A percentile compares a stretch with the other conserved stretches of the same genome.
Evolutionary conservation across 2,329 filamentous ascomycete species (phyloP).

Genomic region (Neonectria ditissima): DNA sequence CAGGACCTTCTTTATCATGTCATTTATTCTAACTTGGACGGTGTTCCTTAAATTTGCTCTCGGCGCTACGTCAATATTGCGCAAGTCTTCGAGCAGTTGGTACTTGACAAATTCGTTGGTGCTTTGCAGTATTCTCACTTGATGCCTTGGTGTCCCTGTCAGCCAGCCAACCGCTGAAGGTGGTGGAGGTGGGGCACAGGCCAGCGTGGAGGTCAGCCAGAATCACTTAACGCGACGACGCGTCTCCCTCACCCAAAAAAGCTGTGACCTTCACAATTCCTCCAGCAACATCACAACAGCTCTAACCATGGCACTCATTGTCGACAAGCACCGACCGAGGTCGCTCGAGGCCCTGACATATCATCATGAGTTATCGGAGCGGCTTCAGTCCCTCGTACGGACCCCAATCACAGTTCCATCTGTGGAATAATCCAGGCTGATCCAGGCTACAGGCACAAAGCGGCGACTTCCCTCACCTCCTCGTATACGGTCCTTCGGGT

Average conservation of each 20-base stretch:
- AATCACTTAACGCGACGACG: conserved; percentile 56
- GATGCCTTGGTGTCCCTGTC: not conserved
- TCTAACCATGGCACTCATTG: conserved; percentile 72
- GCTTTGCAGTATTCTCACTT: not conserved
- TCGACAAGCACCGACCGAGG: conserved; percentile 79
- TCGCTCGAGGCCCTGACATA: conserved; percentile 85
- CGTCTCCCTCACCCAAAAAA: conserved; percentile 46
- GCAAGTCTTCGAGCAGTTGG: not conserved
- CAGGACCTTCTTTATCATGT: not conserved
- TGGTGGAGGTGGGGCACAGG: conserved; percentile 34
- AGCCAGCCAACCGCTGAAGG: not conserved
- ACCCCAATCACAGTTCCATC: conserved; percentile 46
- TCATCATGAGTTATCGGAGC: conserved; percentile 87
- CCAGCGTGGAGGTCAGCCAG: conserved; percentile 29
- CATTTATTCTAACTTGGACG: not conserved
- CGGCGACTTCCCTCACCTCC: conserved; percentile 96
- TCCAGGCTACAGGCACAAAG: conserved; percentile 81
- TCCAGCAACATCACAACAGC: conserved; percentile 28
- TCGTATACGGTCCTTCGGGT: conserved; percentile 96
- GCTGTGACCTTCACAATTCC: conserved; percentile 32
- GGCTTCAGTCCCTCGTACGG: conserved; percentile 85
- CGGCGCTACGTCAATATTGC: not conserved
- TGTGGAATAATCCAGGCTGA: conserved; percentile 19
- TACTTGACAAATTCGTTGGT: not conserved
- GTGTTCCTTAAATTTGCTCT: not conserved